A percentile compares a stretch with the other conserved stretches of the same genome.
Conservation (phyloP, 371 early-diverging fungal species). For the Mucor mucedo region DNA sequence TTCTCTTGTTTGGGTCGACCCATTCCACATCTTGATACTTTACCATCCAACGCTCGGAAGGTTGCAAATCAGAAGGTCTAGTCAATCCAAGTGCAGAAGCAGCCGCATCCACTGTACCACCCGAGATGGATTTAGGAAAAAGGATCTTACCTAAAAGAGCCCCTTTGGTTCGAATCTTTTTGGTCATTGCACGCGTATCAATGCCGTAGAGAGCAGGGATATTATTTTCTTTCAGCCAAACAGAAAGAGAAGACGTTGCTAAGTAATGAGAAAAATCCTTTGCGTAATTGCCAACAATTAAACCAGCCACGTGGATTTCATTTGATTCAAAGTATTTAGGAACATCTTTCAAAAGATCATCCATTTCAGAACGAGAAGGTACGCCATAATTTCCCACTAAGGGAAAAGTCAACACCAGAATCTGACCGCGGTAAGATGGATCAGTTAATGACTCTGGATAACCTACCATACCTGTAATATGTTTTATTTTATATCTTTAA, state of each 20-base stretch:
- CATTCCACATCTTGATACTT: slow-evolving; percentile 83
- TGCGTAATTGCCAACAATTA: slow-evolving; percentile 90
- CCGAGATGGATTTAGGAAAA: slow-evolving; percentile 64
- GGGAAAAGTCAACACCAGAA: slow-evolving; percentile 92
- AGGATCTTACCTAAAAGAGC: slow-evolving; percentile 88
- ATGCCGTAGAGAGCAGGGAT: slow-evolving; percentile 92
- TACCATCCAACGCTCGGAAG: slow-evolving; percentile 61
- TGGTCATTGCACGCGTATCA: slow-evolving; percentile 92
- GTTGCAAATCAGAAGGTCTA: slow-evolving; percentile 27
- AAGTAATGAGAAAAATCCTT: slow-evolving; percentile 91
- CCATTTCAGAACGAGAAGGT: slow-evolving; percentile 71
- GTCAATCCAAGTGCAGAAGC: slow-evolving; percentile 46
- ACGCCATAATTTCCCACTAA: slow-evolving; percentile 94
- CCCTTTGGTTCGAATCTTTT: slow-evolving; percentile 84
- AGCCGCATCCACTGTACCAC: slow-evolving; percentile 33
- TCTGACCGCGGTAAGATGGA: slow-evolving; percentile 95
- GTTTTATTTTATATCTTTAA: background rate
- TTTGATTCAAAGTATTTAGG: slow-evolving; percentile 87
- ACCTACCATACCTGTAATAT: slow-evolving; percentile 51
- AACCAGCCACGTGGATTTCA: slow-evolving; percentile 84
- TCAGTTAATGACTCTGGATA: slow-evolving; percentile 97
- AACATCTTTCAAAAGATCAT: slow-evolving; percentile 81
- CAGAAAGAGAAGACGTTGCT: slow-evolving; percentile 84
- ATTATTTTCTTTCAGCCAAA: slow-evolving; percentile 88
- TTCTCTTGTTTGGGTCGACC: slow-evolving; percentile 90